Evolutionary conservation across 2,329 filamentous ascomycete species (phyloP), one percentile per base, ranked within the genome.

Genomic region (Paraphoma sp.): DNA sequence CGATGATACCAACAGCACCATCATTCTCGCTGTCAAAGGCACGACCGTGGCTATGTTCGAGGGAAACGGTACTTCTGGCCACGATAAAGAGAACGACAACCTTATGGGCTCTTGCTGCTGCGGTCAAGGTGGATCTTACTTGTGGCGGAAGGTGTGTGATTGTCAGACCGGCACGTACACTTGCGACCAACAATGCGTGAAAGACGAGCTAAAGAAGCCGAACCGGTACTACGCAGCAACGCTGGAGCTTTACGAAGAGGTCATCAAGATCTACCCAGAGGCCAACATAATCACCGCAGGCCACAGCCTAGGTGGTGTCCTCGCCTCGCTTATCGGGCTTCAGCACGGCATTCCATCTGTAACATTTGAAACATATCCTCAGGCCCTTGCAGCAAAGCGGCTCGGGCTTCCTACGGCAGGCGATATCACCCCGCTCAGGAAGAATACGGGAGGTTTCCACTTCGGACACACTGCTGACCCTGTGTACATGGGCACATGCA

Each of bases 21-120:
- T 76, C 29, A 66, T 76, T 12, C 59, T 76, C 4, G 58, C 71
- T 11, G 63, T 76, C 28, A 76, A 76, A 53, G 73, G 73, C 40
- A 76, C 73, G 14, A 71, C 70, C 9, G 68, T 75, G 6, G 66
- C 72, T 42, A 69, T 76, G 65, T 76, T 74, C 45, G 73, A 74
- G 48, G 71, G 72, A 14, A 73, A 75, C 31, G 73, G 73, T 7
- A 76, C 73, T 1, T 74, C 71, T 3, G 68, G 67, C 2, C 67
- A 70, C 43, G 73, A 76, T 51, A 76, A 76, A 47, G 73, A 75
- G 8, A 76, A 76, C 47, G 73, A 76, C 59, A 76, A 76, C 23
- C 56, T 76, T 1, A 74, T 71, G 45, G 73, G 72, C 0, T 74
- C 71, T 6, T 76, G 73, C 45, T 76, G 73, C 48, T 76, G 73